Conservation (phyloP, 306 rosid genomes). For the Ceratonia siliqua region DNA sequence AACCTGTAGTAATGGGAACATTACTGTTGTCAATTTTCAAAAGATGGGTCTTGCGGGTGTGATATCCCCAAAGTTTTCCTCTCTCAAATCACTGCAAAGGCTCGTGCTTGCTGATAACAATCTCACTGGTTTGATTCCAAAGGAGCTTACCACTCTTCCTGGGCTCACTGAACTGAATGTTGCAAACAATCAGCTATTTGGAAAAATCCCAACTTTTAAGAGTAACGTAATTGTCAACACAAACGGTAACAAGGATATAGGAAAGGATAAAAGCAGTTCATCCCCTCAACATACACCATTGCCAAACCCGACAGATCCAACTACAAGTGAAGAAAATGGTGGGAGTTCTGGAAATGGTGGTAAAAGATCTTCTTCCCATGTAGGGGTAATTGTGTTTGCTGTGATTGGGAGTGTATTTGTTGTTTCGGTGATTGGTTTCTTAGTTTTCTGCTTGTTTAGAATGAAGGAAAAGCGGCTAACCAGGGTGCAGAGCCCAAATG, state of each 20-base stretch:
- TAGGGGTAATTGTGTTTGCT: conserved; percentile 60
- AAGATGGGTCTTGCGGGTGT: conserved; percentile 61
- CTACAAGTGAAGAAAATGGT: conserved; percentile 26
- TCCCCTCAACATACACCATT: conserved; percentile 34
- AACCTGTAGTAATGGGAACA: conserved; percentile 48
- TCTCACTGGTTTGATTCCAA: conserved; percentile 56
- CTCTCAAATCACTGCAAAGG: conserved; percentile 48
- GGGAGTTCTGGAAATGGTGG: conserved; percentile 38
- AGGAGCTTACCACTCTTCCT: conserved; percentile 49
- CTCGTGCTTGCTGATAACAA: conserved; percentile 58
- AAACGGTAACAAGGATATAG: conserved; percentile 61
- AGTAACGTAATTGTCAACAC: conserved; percentile 45
- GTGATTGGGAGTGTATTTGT: conserved; percentile 59
- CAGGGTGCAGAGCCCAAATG: conserved; percentile 84
- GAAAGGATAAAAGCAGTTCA: conserved; percentile 49
- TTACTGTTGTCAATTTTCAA: conserved; percentile 58
- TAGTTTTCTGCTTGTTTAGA: conserved; percentile 62
- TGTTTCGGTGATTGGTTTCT: conserved; percentile 53
- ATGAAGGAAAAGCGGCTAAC: conserved; percentile 65
- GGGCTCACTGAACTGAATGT: conserved; percentile 50
- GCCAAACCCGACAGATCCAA: conserved; percentile 26
- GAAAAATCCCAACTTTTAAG: conserved; percentile 55
- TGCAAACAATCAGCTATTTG: conserved; percentile 56
- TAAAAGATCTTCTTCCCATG: conserved; percentile 48
- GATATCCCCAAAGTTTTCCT: conserved; percentile 49